Base-by-base conservation (phyloP, 192 early-diverging fungal species). In the Coemansia biformis region DNA sequence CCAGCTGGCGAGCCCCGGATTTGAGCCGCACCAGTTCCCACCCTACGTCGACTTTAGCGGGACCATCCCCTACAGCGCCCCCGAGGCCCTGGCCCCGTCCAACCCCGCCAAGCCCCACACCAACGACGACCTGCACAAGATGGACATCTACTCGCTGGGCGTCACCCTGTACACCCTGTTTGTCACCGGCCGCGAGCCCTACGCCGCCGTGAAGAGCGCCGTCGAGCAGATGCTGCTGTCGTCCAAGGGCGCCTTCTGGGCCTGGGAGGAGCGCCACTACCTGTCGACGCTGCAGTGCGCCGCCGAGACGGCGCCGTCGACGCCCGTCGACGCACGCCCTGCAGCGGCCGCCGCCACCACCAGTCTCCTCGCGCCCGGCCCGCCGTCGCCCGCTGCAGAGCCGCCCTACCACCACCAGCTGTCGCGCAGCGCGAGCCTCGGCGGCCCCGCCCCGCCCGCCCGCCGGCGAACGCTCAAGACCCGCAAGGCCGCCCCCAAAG, bases 231-330 rank as follows among this genome's bases (percentile, higher is more conserved):
- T 83, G 57, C 71, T 80, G 14, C 55, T 76, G 48, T 76, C 80
- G 16, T 61, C 68, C 9, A 80, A 73, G 46, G 81, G 81, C 33
- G 81, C 79, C 5, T 83, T 83, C 45, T 83, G 81, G 81, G 61
- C 71, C 16, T 80, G 74, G 69, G 81, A 81, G 56, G 64, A 75
- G 46, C 59, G 66, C 1, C 59, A 75, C 21, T 54, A 45, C 43
- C 43, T 73, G 39, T 49, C 58, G 1, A 45, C 58, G 15, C 34
- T 65, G 52, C 54, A 51, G 49, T 24, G 35, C 19, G 41, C 43
- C 4, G 35, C 43, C 30, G 24, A 38, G 3, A 48, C 51, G 1
- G 41, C 43, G 2, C 52, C 54, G 11, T 19, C 49, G 7, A 39
- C 46, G 16, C 51, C 51, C 8, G 46, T 54, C 26, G 51, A 59